phyloP scores from a whole-genome alignment of 768 basidiomycete species.

The Russula ochroleuca region DNA sequence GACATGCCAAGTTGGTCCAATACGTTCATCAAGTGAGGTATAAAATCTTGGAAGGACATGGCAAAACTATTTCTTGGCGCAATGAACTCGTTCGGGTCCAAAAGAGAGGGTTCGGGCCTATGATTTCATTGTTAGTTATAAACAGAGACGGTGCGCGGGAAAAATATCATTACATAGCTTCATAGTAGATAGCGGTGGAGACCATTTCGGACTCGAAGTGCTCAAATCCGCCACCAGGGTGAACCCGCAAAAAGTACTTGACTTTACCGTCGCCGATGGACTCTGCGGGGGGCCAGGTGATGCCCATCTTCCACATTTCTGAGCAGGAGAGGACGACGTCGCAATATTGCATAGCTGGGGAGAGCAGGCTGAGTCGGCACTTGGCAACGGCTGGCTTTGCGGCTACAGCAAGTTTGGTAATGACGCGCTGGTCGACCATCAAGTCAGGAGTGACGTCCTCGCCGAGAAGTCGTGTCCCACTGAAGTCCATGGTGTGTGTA shows the following conservation, averaged over 20 bases:
- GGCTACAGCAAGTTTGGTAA: conserved; percentile 71
- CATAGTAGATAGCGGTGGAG: conserved; percentile 78
- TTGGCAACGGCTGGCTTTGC: conserved; percentile 71
- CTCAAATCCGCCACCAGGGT: conserved; percentile 82
- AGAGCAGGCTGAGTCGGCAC: conserved; percentile 69
- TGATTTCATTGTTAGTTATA: conserved; percentile 11
- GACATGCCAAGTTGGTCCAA: conserved; percentile 83
- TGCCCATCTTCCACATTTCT: conserved; percentile 65
- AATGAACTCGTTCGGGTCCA: conserved; percentile 76
- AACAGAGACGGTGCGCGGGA: not conserved
- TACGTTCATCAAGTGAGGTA: conserved; percentile 77
- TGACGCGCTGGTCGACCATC: conserved; percentile 70
- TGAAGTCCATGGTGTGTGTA: conserved; percentile 77
- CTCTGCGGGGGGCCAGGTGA: conserved; percentile 79
- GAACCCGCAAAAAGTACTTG: conserved; percentile 78
- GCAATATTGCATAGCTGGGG: conserved; percentile 72
- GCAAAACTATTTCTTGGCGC: conserved; percentile 81
- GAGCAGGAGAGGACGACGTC: conserved; percentile 73
- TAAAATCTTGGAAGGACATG: conserved; percentile 76
- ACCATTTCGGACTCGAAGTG: conserved; percentile 83
- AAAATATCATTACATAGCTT: conserved; percentile 60
- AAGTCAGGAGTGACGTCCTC: conserved; percentile 64
- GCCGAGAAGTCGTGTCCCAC: conserved; percentile 64
- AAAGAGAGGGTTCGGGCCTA: conserved; percentile 73
- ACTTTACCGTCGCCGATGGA: conserved; percentile 58